Evolutionary conservation across 1,139 yeast genomes (phyloP).

Genomic region (Geotrichum fermentans): DNA sequence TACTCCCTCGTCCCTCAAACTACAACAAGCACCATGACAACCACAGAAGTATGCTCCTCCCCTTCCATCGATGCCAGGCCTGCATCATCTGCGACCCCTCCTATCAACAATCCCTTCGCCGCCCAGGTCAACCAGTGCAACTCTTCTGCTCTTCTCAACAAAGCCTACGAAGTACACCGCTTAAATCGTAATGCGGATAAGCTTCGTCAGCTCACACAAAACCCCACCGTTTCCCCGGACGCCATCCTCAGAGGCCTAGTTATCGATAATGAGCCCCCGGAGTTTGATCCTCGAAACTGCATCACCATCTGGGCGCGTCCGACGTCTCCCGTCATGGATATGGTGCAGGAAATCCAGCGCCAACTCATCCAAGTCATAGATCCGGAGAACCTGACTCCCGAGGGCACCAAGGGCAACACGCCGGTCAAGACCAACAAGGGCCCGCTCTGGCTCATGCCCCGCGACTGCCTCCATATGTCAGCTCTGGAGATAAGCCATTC

Average conservation of each 20-base stretch:
- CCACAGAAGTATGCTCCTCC: not conserved
- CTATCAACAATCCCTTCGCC: constrained; percentile 7
- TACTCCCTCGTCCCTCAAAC: no score
- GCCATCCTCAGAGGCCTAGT: constrained; percentile 24
- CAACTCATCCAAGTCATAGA: constrained; percentile 17
- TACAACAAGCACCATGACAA: no score
- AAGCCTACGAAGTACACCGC: constrained; percentile 25
- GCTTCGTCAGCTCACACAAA: constrained; percentile 14
- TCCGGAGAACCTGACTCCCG: not conserved
- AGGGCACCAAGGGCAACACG: not conserved
- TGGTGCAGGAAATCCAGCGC: constrained; percentile 22
- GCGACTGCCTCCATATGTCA: constrained; percentile 27
- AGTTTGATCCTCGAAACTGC: constrained; percentile 28
- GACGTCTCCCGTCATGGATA: constrained; percentile 22
- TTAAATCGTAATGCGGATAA: constrained; percentile 22
- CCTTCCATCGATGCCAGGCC: no score
- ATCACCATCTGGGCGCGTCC: constrained; percentile 30
- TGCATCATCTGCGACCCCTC: no score
- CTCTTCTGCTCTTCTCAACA: constrained; percentile 9
- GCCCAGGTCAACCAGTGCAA: constrained; percentile 4
- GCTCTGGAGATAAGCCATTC: constrained; percentile 29
- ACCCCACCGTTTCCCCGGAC: constrained; percentile 24
- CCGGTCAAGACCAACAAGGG: constrained; percentile 11
- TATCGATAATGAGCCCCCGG: constrained; percentile 23
- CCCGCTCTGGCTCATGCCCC: constrained; percentile 28